Conservation (phyloP, 1,139 yeast species). For the Lizanozyma gosingica region DNA sequence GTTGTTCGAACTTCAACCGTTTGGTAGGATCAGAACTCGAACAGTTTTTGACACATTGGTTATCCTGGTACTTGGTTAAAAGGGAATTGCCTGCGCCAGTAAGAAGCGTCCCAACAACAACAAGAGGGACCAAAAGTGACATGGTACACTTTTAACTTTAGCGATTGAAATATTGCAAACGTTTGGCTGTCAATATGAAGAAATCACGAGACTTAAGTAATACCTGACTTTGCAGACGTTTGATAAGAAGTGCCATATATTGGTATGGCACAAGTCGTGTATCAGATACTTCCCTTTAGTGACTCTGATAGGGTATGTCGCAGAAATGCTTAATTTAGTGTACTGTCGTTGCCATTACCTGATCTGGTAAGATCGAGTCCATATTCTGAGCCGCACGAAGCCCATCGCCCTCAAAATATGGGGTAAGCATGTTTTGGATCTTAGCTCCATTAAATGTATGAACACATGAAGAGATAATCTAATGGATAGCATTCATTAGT, state of each 20-base stretch:
- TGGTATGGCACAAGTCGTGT: neutral
- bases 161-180: too few species aligned
- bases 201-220: too few species aligned
- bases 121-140: slow-evolving; percentile 8
- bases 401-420: neutral
- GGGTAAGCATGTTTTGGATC: neutral
- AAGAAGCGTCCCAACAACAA: slow-evolving; percentile 47
- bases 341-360: too few species aligned
- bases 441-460: too few species aligned
- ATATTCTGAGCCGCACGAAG: neutral
- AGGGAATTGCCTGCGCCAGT: slow-evolving; percentile 71
- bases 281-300: neutral
- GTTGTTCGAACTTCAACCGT: slow-evolving; percentile 56
- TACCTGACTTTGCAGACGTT: too few species aligned
- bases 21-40: slow-evolving; percentile 29
- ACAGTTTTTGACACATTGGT: slow-evolving; percentile 61
- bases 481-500: too few species aligned
- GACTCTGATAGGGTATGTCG: neutral
- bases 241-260: too few species aligned
- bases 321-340: too few species aligned
- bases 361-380: neutral
- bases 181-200: too few species aligned
- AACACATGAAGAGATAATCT: too few species aligned
- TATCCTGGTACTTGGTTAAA: slow-evolving; percentile 69
- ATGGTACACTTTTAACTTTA: too few species aligned